phyloP scores from a whole-genome alignment of 805 yeast genomes.

The Wickerhamomyces canadensis region DNA sequence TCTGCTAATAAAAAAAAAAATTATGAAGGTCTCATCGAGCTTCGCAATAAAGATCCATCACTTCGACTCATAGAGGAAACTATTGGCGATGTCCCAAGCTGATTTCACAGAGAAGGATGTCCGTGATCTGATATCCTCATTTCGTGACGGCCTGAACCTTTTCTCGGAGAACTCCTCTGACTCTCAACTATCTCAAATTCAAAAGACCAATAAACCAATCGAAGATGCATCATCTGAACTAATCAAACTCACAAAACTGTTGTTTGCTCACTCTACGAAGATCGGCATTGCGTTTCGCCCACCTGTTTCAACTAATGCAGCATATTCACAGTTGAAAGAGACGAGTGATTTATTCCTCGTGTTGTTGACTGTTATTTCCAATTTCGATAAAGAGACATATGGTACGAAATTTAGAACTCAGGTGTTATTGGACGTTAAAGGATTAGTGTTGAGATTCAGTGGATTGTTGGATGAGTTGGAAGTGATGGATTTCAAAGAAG shows the following conservation, averaged over 20 bases:
- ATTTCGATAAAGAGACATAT: constrained; percentile 31
- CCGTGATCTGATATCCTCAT: constrained; percentile 13
- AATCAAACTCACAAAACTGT: constrained; percentile 49
- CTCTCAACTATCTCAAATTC: constrained; percentile 38
- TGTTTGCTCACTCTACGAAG: constrained; percentile 75
- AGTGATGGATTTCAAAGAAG: constrained; percentile 13
- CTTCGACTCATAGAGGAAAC: not conserved
- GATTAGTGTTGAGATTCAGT: constrained; percentile 14
- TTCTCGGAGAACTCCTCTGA: constrained; percentile 15
- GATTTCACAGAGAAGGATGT: constrained; percentile 17
- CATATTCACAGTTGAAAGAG: constrained; percentile 42
- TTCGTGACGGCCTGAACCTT: constrained; percentile 14
- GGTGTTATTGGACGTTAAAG: constrained; percentile 12
- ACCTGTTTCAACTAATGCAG: constrained; percentile 44
- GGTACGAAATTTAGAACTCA: constrained; percentile 27
- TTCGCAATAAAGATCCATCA: too few relatives aligned
- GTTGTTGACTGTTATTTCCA: constrained; percentile 39
- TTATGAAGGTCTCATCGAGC: too few relatives aligned
- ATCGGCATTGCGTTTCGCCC: constrained; percentile 67
- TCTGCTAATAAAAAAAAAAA: too few relatives aligned
- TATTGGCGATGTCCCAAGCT: not conserved
- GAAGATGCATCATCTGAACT: constrained; percentile 39
- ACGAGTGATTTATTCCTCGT: constrained; percentile 39
- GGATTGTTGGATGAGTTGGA: constrained; percentile 21
- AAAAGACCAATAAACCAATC: constrained; percentile 23